Percentiles rank a stretch among this genome's conserved stretches.
Evolutionary conservation across 2,329 filamentous ascomycete species (phyloP).

Genomic region (Sclerotinia trifoliorum): DNA sequence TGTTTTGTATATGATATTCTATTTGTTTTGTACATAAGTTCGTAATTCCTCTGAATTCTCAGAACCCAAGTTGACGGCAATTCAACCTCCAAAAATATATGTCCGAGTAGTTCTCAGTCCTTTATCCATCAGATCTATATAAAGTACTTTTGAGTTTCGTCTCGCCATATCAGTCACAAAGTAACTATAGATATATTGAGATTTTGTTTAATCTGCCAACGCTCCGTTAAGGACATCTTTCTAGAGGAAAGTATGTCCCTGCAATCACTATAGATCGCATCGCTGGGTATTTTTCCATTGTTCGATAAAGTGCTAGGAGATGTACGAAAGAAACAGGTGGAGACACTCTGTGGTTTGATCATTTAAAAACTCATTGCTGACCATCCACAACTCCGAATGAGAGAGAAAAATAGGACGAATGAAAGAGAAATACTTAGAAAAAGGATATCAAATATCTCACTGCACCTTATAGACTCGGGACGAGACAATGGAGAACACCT

Average conservation of each 20-base stretch:
- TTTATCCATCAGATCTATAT: slow-evolving; percentile 38
- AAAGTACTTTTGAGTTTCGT: slow-evolving; percentile 41
- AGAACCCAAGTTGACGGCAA: no score
- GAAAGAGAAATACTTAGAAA: not conserved
- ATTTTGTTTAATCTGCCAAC: slow-evolving; percentile 57
- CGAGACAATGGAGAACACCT: not conserved
- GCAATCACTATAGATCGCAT: slow-evolving; percentile 73
- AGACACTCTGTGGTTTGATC: not conserved
- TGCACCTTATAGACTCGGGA: not conserved
- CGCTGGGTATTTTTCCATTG: slow-evolving; percentile 53
- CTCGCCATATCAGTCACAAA: slow-evolving; percentile 7
- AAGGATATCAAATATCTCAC: slow-evolving; percentile 5
- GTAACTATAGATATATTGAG: slow-evolving; percentile 26
- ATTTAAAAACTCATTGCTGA: not conserved
- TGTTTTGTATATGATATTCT: not conserved
- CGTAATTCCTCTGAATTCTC: no score
- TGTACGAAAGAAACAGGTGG: slow-evolving; percentile 17
- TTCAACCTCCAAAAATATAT: slow-evolving; percentile 23
- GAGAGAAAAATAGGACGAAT: not conserved
- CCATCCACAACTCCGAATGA: not conserved
- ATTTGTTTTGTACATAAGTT: not conserved
- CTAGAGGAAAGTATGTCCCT: slow-evolving; percentile 66
- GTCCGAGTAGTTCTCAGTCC: slow-evolving; percentile 41
- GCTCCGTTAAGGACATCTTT: slow-evolving; percentile 77
- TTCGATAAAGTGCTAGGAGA: not conserved